phyloP scores from a whole-genome alignment of 2,329 filamentous ascomycete genomes.

The Fusarium acutatum region DNA sequence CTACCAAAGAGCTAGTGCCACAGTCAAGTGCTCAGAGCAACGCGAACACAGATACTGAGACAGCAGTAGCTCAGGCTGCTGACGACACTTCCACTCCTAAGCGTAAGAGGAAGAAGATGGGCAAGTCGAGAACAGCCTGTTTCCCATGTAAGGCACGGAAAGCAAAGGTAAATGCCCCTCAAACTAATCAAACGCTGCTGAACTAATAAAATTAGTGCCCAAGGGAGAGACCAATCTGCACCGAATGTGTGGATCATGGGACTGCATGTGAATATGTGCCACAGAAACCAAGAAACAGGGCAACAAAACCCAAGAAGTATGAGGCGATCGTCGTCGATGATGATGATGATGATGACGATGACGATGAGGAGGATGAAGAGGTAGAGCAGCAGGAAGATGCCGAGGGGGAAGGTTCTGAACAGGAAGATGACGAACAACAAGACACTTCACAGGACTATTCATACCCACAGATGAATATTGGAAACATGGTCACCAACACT shows the following conservation, averaged over 20 bases:
- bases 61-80: not conserved
- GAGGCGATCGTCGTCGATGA: slow-evolving; percentile 20
- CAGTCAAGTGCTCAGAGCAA: slow-evolving; percentile 32
- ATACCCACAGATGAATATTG: slow-evolving; percentile 43
- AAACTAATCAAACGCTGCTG: not conserved
- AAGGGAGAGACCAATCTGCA: slow-evolving; percentile 51
- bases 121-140: slow-evolving; percentile 49
- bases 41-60: slow-evolving; percentile 12
- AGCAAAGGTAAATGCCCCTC: slow-evolving; percentile 47
- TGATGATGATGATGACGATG: not conserved
- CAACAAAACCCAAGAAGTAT: slow-evolving; percentile 23
- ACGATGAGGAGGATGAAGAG: slow-evolving; percentile 24
- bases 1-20: slow-evolving; percentile 45
- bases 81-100: slow-evolving; percentile 1
- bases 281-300: slow-evolving; percentile 41
- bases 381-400: slow-evolving; percentile 17
- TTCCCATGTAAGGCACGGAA: slow-evolving; percentile 49
- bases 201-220: slow-evolving; percentile 48
- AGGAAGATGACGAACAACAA: slow-evolving; percentile 19
- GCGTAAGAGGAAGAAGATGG: slow-evolving; percentile 31
- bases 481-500: slow-evolving; percentile 39
- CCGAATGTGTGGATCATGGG: slow-evolving; percentile 46
- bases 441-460: slow-evolving; percentile 33
- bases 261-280: slow-evolving; percentile 52
- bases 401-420: slow-evolving; percentile 19